A percentile compares a stretch with the other conserved stretches of the same genome.
Conservation (phyloP, 371 early-diverging fungal genomes). For the Cokeromyces recurvatus region DNA sequence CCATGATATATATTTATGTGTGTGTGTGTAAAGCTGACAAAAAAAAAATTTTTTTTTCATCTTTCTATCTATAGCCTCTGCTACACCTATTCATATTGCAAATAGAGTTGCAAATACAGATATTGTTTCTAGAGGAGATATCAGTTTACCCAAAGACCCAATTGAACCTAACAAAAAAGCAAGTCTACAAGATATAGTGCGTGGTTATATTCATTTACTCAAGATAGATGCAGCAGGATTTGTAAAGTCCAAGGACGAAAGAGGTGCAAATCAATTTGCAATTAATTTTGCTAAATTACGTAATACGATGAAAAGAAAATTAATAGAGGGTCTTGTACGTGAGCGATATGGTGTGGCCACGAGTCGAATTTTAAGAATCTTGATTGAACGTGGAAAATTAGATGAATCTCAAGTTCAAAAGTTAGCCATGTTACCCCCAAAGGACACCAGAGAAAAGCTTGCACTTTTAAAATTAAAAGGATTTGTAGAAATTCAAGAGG, state of each 20-base stretch:
- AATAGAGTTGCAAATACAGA: constrained; percentile 46
- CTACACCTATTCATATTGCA: constrained; percentile 55
- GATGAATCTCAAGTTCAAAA: constrained; percentile 69
- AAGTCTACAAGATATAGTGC: constrained; percentile 41
- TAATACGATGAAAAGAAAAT: constrained; percentile 51
- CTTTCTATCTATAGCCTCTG: constrained; percentile 25
- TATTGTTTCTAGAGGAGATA: constrained; percentile 39
- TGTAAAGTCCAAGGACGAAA: constrained; percentile 63
- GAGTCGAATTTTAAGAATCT: constrained; percentile 68
- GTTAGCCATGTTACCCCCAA: constrained; percentile 57
- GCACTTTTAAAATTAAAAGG: constrained; percentile 63
- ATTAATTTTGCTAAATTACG: constrained; percentile 60
- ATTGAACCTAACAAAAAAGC: constrained; percentile 41
- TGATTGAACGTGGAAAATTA: constrained; percentile 75
- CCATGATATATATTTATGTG: too few relatives aligned
- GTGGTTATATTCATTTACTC: constrained; percentile 65
- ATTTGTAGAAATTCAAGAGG: constrained; percentile 82
- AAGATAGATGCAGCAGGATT: constrained; percentile 62
- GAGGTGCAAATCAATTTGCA: constrained; percentile 71
- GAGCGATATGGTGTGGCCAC: constrained; percentile 75
- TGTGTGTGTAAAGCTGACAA: too few relatives aligned
- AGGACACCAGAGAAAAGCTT: constrained; percentile 68
- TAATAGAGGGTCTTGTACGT: constrained; percentile 65
- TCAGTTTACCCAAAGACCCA: constrained; percentile 52
- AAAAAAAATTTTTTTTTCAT: background rate